Percentiles rank a stretch among this genome's conserved stretches.
These are phyloP conservation scores for Cyamopsis tetragonoloba DNA, from an alignment of 306 rosid genomes.

Conservation along the genomic window DNA sequence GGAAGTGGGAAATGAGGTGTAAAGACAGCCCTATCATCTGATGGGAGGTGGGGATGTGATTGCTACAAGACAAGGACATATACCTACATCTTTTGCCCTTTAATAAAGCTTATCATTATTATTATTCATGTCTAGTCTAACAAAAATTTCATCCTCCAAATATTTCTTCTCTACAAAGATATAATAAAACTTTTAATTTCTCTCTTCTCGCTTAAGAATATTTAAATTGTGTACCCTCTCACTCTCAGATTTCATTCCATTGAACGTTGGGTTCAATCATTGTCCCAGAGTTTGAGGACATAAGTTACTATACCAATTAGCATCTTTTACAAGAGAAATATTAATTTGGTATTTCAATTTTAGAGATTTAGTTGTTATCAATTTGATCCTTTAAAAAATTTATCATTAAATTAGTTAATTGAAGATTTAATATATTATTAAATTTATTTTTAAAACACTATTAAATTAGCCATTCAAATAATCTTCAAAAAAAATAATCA, in stretches of 20 bases:
- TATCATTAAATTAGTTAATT: too few species aligned
- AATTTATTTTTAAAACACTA: too few species aligned
- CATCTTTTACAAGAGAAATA: constrained; percentile 25
- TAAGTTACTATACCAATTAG: neutral
- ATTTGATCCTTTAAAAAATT: too few species aligned
- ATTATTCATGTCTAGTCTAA: constrained; percentile 13
- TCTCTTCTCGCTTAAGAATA: constrained; percentile 22
- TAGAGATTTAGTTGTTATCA: too few species aligned
- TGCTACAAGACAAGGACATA: constrained; percentile 44
- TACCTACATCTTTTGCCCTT: constrained; percentile 32
- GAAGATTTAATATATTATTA: too few species aligned
- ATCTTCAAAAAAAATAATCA: too few species aligned
- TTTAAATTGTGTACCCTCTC: neutral
- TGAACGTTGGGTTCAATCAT: constrained; percentile 14
- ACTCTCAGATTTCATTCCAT: constrained; percentile 15
- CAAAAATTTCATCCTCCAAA: neutral
- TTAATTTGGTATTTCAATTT: too few species aligned
- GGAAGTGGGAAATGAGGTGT: constrained; percentile 39
- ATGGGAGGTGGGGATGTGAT: constrained; percentile 31
- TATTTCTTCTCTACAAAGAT: neutral
- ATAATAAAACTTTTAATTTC: neutral
- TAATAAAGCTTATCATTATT: constrained; percentile 7
- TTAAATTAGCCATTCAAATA: too few species aligned
- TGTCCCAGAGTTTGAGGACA: constrained; percentile 18
- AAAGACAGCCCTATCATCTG: constrained; percentile 29